Percentiles rank a stretch among this genome's conserved stretches.
These are phyloP conservation scores for Detonula confervacea DNA, from an alignment of 352 stramenopile genomes.

Conservation along the genomic window DNA sequence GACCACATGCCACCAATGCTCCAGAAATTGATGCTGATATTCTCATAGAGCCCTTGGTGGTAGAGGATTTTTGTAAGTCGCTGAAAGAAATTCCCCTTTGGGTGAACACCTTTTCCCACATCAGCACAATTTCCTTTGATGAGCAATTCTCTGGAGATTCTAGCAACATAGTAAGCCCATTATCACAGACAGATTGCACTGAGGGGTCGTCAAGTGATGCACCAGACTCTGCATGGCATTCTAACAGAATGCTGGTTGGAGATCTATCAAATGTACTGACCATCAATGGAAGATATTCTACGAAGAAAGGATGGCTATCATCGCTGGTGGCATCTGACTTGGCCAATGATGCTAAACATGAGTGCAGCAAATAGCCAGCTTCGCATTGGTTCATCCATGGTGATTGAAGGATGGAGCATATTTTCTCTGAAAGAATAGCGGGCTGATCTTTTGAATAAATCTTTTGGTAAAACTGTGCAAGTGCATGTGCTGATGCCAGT, in stretches of 20 bases:
- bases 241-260: conserved; percentile 33
- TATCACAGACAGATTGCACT: conserved; percentile 45
- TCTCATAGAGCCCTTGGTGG: conserved; percentile 53
- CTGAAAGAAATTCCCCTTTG: conserved; percentile 40
- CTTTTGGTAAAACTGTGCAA: conserved; percentile 44
- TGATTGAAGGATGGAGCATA: conserved; percentile 59
- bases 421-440: conserved; percentile 31
- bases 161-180: conserved; percentile 34
- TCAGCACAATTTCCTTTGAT: conserved; percentile 12
- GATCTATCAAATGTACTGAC: conserved; percentile 6
- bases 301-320: conserved; percentile 20
- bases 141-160: conserved; percentile 11
- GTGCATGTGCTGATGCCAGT: conserved; percentile 28
- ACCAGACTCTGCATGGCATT: conserved; percentile 6
- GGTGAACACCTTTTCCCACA: conserved; percentile 38
- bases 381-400: conserved; percentile 72
- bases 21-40: conserved; percentile 48
- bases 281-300: conserved; percentile 37
- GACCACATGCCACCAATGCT: conserved; percentile 43
- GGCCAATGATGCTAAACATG: conserved; percentile 27
- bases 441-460: conserved; percentile 22
- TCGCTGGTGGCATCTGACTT: neutral
- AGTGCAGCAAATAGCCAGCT: conserved; percentile 59
- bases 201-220: conserved; percentile 30
- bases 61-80: conserved; percentile 19